Evolutionary conservation across 805 yeast genomes (phyloP).

Genomic region (Yamadazyma philogaea): DNA sequence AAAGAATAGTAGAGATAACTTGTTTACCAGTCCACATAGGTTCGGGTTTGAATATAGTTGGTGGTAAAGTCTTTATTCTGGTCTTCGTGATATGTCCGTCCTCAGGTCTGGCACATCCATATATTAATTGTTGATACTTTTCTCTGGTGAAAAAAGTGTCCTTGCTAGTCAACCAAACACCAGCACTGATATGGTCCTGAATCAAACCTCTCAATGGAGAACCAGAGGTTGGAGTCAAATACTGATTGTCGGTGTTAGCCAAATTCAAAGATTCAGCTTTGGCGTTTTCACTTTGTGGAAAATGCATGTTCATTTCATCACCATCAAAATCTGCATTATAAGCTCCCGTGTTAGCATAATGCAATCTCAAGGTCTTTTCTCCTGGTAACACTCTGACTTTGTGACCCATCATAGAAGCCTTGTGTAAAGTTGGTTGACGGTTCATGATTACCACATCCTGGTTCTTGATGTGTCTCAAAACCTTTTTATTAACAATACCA

Average conservation of each 20-base stretch:
- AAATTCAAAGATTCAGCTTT: conserved; percentile 92
- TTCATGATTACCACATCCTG: conserved; percentile 96
- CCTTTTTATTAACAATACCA: conserved; percentile 78
- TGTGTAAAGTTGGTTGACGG: conserved; percentile 98
- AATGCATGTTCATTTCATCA: conserved; percentile 99
- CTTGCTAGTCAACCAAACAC: conserved; percentile 95
- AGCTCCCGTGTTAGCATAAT: conserved; percentile 98
- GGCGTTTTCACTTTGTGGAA: conserved; percentile 97
- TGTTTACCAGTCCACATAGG: conserved; percentile 99
- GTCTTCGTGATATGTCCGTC: conserved; percentile 85
- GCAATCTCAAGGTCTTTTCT: conserved; percentile 93
- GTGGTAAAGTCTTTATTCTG: conserved; percentile 76
- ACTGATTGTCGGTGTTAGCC: conserved; percentile 97
- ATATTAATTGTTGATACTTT: conserved; percentile 87
- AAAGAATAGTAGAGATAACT: conserved; percentile 84
- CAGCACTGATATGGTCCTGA: conserved; percentile 98
- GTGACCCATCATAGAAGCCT: conserved; percentile 99
- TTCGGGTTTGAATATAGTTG: conserved; percentile 80
- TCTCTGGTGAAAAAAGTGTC: conserved; percentile 90
- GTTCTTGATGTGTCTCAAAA: conserved; percentile 88
- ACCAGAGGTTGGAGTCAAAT: conserved; percentile 97
- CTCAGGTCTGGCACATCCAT: conserved; percentile 94
- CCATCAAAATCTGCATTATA: conserved; percentile 99
- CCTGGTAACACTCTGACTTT: conserved; percentile 95
- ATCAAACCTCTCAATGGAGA: conserved; percentile 97